A percentile compares a stretch with the other conserved stretches of the same genome.
Conservation (phyloP, 1,284 basidiomycete species). For the Tilletia walkeri region DNA sequence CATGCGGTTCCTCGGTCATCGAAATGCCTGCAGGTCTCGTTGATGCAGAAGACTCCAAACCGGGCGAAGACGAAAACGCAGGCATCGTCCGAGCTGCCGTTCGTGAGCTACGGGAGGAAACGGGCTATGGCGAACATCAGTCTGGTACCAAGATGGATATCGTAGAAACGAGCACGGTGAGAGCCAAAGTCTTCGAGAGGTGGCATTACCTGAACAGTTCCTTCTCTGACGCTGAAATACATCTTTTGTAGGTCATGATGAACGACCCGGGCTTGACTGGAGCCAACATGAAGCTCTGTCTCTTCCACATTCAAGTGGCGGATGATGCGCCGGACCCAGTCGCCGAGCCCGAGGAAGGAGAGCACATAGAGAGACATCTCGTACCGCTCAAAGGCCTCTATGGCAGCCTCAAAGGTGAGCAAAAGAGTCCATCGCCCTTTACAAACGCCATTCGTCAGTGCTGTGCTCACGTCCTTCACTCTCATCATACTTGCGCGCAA, state of each 20-base stretch:
- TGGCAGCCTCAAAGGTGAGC: slow-evolving; percentile 39
- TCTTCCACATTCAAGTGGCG: slow-evolving; percentile 43
- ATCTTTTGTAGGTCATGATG: slow-evolving; percentile 7
- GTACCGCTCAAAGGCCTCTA: slow-evolving; percentile 44
- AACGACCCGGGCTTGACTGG: slow-evolving; percentile 35
- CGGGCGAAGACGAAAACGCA: slow-evolving; percentile 44
- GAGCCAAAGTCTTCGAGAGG: neutral
- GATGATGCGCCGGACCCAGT: slow-evolving; percentile 49
- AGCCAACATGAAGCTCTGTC: slow-evolving; percentile 50
- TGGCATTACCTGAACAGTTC: neutral
- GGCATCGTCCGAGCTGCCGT: slow-evolving; percentile 47
- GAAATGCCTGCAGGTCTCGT: slow-evolving; percentile 55
- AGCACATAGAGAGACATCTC: slow-evolving; percentile 51
- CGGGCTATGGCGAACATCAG: slow-evolving; percentile 46
- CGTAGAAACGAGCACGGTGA: slow-evolving; percentile 33
- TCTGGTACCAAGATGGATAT: slow-evolving; percentile 40
- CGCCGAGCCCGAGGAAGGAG: slow-evolving; percentile 52
- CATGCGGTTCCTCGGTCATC: slow-evolving; percentile 32
- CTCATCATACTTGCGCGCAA: neutral
- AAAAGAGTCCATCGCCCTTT: no score
- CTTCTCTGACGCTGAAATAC: neutral
- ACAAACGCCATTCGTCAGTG: no score
- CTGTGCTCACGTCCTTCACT: no score
- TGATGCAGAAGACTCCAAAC: slow-evolving; percentile 28
- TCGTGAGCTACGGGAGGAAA: slow-evolving; percentile 52